Base-by-base conservation (phyloP, 306 rosid species). In the Carpinus fangiana region DNA sequence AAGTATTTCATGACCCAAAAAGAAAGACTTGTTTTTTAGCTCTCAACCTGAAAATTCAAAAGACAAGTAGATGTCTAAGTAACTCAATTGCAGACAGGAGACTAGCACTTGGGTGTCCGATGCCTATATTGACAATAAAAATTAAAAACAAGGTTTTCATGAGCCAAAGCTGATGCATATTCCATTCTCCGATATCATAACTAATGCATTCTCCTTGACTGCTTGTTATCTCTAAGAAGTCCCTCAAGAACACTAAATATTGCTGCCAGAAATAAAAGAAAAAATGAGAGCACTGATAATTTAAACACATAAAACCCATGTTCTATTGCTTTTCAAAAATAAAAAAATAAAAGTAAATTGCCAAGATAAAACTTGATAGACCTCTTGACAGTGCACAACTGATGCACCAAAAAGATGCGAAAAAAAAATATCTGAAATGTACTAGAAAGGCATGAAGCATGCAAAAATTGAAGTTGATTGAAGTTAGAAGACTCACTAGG, bases 401-500 rank as follows among this genome's bases (percentile, higher is more conserved):
- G 4, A 13, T 41, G 41, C 11, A n/a, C 51, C 51, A 8, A 47
- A 47, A 1, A 47, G 11, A 18, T 8, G 28, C 28, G n/a, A n/a
- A n/a, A 36, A 8, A 41, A 36, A 66, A 17, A 14, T 1, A 5
- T 2, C 21, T 7, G 50, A 66, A 20, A 60, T 16, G 7, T 66
- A 13, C 2, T 13, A 61, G 43, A 66, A 38, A 18, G 28, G 51
- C 48, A 66, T 17, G 26, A 9, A n/a, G 12, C 3, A n/a, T 3
- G 65, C 65, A 59, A 59, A 59, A 59, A 59, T 59, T 56, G 11
- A 23, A 57, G 64, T 57, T 57, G 5, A 57, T 20, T 8, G 34
- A 34, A 67, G 34, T 34, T 73, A 5, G 76, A 66, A 62, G 54
- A 90, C 86, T 74, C 76, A 82, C 86, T 1, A n/a, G 73, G 54